Evolutionary conservation across 768 basidiomycete species (phyloP).

Genomic region (Tulasnella sp.): DNA sequence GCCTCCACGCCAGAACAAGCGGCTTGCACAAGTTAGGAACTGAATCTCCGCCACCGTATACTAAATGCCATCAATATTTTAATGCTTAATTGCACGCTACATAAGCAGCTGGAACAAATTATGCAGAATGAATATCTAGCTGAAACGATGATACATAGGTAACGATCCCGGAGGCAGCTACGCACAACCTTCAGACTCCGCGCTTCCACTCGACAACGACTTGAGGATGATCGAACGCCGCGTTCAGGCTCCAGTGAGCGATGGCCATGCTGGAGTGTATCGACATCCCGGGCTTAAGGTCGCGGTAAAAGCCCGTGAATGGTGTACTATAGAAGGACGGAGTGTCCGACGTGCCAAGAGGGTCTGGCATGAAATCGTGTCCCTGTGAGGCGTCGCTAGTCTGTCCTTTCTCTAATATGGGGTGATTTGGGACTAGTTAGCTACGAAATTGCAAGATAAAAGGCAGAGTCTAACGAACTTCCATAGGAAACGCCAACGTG

Average conservation of each 20-base stretch:
- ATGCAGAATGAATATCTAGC: no score
- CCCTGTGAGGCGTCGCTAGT: fast-evolving
- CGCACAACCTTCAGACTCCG: background rate
- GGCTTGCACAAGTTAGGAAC: no score
- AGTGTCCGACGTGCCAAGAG: background rate
- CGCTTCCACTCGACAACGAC: background rate
- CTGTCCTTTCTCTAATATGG: background rate
- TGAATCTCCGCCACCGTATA: no score
- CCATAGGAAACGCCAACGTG: no score
- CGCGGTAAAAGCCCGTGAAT: background rate
- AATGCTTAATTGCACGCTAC: no score
- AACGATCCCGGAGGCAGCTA: no score
- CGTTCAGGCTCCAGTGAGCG: background rate
- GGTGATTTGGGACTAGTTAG: background rate
- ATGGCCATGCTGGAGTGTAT: background rate
- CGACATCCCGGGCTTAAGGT: background rate
- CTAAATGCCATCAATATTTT: background rate
- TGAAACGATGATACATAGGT: no score
- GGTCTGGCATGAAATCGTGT: background rate
- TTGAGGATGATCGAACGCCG: background rate
- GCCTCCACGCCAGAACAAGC: no score
- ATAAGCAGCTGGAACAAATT: no score
- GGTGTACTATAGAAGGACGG: background rate
- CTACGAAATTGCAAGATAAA: background rate
- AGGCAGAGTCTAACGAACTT: background rate